phyloP scores from a whole-genome alignment of 768 basidiomycete species.

The Trametes villosa region DNA sequence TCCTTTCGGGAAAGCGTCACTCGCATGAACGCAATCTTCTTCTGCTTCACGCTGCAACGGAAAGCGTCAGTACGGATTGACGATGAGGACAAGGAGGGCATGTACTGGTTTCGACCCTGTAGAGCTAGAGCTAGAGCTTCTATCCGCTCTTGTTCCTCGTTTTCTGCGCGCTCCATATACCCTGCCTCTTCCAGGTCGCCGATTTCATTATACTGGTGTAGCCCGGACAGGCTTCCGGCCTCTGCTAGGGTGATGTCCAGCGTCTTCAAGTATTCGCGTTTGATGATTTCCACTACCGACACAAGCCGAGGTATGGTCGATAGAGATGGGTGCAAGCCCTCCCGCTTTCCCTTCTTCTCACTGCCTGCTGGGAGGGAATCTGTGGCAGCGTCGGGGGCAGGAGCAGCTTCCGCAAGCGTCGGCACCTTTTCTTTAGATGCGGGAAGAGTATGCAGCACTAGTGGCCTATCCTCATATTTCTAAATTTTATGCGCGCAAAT shows the following conservation, averaged over 20 bases:
- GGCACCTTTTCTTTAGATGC: slow-evolving; percentile 19
- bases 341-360: slow-evolving; percentile 23
- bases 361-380: slow-evolving; percentile 9
- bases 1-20: slow-evolving; percentile 60
- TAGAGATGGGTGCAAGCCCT: slow-evolving; percentile 39
- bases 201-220: slow-evolving; percentile 81
- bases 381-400: slow-evolving; percentile 8
- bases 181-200: slow-evolving; percentile 54
- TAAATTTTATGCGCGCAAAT: slow-evolving; percentile 25
- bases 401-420: neutral
- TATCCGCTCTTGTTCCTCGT: slow-evolving; percentile 41
- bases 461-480: slow-evolving; percentile 51
- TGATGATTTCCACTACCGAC: slow-evolving; percentile 82
- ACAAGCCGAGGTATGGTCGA: slow-evolving; percentile 64
- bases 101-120: slow-evolving; percentile 65
- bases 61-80: slow-evolving; percentile 1
- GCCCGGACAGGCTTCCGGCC: slow-evolving; percentile 46
- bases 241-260: slow-evolving; percentile 48
- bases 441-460: slow-evolving; percentile 67
- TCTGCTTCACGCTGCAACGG: slow-evolving; percentile 51
- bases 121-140: slow-evolving; percentile 42
- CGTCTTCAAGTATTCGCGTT: slow-evolving; percentile 72
- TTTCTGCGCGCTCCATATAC: slow-evolving; percentile 25
- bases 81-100: slow-evolving; percentile 5
- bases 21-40: slow-evolving; percentile 69